These are phyloP conservation scores for Leptomonas pyrrhocoris DNA, from an alignment of 208 protist species.

Conservation along the genomic window DNA sequence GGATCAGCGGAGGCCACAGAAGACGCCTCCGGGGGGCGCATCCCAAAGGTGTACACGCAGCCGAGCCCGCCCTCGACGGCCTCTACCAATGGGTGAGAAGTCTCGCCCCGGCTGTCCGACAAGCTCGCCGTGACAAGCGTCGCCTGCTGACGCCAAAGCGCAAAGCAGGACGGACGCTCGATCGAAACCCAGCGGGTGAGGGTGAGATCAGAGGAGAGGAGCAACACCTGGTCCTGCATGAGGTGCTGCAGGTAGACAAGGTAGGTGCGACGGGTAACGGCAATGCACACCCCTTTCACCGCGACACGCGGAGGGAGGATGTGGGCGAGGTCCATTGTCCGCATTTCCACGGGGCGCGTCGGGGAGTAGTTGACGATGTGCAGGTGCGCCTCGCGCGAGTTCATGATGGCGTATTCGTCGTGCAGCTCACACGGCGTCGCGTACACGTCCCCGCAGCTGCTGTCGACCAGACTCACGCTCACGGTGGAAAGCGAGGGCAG, in stretches of 20 bases:
- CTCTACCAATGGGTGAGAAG: slow-evolving; percentile 52
- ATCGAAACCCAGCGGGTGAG: slow-evolving; percentile 55
- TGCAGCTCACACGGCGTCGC: slow-evolving; percentile 15
- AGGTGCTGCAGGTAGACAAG: slow-evolving; percentile 50
- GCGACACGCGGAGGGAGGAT: slow-evolving; percentile 30
- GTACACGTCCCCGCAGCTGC: slow-evolving; percentile 42
- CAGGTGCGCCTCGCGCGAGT: slow-evolving; percentile 34
- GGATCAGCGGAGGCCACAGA: slow-evolving; percentile 12
- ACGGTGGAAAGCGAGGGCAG: slow-evolving; percentile 21
- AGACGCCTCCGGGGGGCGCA: slow-evolving; percentile 16
- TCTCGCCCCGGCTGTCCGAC: slow-evolving; percentile 24
- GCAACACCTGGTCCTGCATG: slow-evolving; percentile 44
- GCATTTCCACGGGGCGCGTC: slow-evolving; percentile 9
- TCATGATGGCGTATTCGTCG: slow-evolving; percentile 58
- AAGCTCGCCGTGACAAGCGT: slow-evolving; percentile 49
- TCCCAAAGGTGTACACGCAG: slow-evolving; percentile 49
- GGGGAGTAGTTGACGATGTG: slow-evolving; percentile 32
- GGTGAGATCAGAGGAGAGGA: slow-evolving; percentile 59
- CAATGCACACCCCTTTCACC: slow-evolving; percentile 38
- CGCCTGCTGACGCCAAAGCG: slow-evolving; percentile 39
- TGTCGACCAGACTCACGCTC: slow-evolving; percentile 32
- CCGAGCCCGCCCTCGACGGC: slow-evolving; percentile 63
- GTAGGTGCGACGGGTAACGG: slow-evolving; percentile 38
- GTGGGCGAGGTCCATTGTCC: slow-evolving; percentile 11
- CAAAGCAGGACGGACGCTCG: slow-evolving; percentile 40